A percentile compares a stretch with the other conserved stretches of the same genome.
These are phyloP conservation scores for Alternaria brassicicola DNA, from an alignment of 2,329 filamentous ascomycete species.

Conservation along the genomic window DNA sequence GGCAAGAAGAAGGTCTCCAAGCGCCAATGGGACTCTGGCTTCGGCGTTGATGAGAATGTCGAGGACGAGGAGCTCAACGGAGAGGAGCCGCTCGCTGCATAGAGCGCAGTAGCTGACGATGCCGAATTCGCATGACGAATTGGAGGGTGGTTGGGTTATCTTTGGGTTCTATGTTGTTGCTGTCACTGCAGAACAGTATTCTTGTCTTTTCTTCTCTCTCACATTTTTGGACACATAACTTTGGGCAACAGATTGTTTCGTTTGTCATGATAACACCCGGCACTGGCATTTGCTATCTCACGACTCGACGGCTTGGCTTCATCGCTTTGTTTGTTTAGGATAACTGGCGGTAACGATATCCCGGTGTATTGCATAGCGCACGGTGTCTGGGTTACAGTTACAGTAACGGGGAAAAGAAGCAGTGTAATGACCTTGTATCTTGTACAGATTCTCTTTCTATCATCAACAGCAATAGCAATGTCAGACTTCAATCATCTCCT, in stretches of 20 bases:
- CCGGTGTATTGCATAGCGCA: constrained; percentile 6
- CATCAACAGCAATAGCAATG: not conserved
- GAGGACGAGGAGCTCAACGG: constrained; percentile 20
- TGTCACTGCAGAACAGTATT: not conserved
- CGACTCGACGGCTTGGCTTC: constrained; percentile 5
- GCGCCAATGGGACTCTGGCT: constrained; percentile 44
- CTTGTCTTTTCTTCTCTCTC: constrained; percentile 5
- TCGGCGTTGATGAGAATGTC: constrained; percentile 35
- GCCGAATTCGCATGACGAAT: not conserved
- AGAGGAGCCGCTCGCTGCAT: constrained; percentile 28
- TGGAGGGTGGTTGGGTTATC: not conserved
- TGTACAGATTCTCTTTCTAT: not conserved
- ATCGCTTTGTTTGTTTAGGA: constrained; percentile 4
- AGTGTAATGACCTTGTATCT: not conserved
- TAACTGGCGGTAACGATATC: not conserved
- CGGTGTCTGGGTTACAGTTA: constrained; percentile 5
- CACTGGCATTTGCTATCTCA: constrained; percentile 7
- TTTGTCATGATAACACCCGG: not conserved
- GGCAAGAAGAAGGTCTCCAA: constrained; percentile 32
- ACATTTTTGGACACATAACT: constrained; percentile 8
- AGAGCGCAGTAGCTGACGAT: constrained; percentile 2
- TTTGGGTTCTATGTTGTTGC: not conserved
- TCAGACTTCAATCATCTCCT: not conserved
- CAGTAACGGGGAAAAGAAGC: not conserved
- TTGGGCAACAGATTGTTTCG: constrained; percentile 8